Percentiles rank a stretch among this genome's conserved stretches.
Conservation (phyloP, 2,329 filamentous ascomycete genomes). For the Colletotrichum australisinense region DNA sequence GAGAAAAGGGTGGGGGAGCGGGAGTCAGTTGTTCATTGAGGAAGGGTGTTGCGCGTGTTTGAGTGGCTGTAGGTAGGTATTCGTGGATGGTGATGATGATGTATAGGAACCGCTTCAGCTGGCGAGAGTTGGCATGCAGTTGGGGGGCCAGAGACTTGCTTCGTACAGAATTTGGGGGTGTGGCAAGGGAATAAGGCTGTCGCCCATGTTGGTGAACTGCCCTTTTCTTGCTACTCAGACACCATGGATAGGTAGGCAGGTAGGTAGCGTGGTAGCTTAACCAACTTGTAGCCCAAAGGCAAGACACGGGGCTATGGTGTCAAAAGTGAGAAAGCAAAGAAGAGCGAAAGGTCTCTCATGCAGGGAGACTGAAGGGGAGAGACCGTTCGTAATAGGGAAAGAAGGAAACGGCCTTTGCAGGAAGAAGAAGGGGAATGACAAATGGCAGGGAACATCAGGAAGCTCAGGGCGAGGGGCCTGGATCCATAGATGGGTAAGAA, state of each 20-base stretch:
- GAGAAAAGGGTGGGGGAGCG: slow-evolving; percentile 32
- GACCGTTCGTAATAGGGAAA: not conserved
- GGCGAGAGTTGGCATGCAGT: slow-evolving; percentile 9
- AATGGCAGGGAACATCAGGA: slow-evolving; percentile 17
- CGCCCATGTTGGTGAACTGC: slow-evolving; percentile 16
- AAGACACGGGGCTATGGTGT: slow-evolving; percentile 11
- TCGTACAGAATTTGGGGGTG: slow-evolving; percentile 1
- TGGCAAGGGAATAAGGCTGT: slow-evolving; percentile 24
- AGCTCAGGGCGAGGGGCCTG: slow-evolving; percentile 3
- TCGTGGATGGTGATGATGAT: slow-evolving; percentile 22
- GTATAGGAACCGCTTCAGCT: slow-evolving; percentile 22
- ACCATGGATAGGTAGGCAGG: not conserved
- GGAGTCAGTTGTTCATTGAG: slow-evolving; percentile 25
- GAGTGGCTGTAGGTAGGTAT: slow-evolving; percentile 25
- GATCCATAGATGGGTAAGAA: not conserved
- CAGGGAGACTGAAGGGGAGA: slow-evolving; percentile 20
- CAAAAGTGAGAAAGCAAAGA: slow-evolving; percentile 20
- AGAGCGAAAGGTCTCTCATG: slow-evolving; percentile 3
- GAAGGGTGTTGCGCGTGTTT: slow-evolving; percentile 14
- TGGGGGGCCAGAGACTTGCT: not conserved
- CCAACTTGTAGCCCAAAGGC: slow-evolving; percentile 9
- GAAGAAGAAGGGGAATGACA: slow-evolving; percentile 28
- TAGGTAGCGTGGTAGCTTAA: not conserved
- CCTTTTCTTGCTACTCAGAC: slow-evolving; percentile 23
- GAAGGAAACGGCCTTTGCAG: slow-evolving; percentile 15